Evolutionary conservation across 495 filamentous ascomycete genomes (phyloP).

Genomic region (Cryomyces minteri): DNA sequence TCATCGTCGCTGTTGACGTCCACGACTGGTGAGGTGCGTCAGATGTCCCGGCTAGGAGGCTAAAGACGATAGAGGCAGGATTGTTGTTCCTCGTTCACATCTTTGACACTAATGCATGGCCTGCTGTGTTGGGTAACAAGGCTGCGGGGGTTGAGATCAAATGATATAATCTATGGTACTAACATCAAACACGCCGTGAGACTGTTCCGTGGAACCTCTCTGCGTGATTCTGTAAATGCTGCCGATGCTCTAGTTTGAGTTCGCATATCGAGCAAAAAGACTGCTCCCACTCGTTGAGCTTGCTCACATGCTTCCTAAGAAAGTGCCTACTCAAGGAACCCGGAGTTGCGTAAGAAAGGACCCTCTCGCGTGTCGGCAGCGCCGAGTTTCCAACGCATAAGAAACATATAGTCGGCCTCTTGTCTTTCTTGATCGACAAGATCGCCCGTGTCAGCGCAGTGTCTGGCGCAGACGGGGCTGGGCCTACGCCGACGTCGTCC

Average conservation of each 20-base stretch:
- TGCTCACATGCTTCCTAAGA: constrained; percentile 14
- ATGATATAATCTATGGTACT: too few relatives aligned
- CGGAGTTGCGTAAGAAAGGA: constrained; percentile 16
- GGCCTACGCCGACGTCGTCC: not conserved
- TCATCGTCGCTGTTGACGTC: too few relatives aligned
- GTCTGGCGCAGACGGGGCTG: not conserved
- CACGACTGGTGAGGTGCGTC: too few relatives aligned
- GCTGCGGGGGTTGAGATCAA: too few relatives aligned
- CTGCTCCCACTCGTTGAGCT: not conserved
- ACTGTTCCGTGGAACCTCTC: not conserved
- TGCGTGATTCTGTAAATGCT: not conserved
- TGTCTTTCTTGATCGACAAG: constrained; percentile 14
- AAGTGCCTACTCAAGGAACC: constrained; percentile 25
- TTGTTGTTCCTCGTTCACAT: too few relatives aligned
- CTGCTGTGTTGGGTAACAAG: too few relatives aligned
- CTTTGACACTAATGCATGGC: too few relatives aligned
- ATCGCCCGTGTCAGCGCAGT: constrained; percentile 15
- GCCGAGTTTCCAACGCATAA: constrained; percentile 20
- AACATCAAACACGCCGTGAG: not conserved
- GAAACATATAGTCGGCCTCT: constrained; percentile 23
- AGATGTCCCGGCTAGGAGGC: too few relatives aligned
- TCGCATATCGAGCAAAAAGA: not conserved
- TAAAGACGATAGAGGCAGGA: too few relatives aligned
- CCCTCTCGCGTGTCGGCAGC: constrained; percentile 14
- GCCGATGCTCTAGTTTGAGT: not conserved